Evolutionary conservation across 2,329 filamentous ascomycete genomes (phyloP).

Genomic region (Ophiostoma sp.): DNA sequence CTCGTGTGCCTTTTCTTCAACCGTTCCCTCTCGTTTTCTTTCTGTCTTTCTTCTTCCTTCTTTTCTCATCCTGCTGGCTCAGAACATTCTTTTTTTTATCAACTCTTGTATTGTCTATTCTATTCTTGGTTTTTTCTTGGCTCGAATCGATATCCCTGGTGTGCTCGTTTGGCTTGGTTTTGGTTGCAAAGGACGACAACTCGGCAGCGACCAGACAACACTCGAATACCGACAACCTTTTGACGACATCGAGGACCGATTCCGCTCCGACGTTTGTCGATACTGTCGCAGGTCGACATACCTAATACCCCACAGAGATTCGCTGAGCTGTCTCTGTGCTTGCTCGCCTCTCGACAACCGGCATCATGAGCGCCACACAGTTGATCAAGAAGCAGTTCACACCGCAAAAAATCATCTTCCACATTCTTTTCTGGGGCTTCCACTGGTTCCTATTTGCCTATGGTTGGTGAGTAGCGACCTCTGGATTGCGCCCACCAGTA

Average conservation of each 20-base stretch:
- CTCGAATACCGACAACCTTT: neutral
- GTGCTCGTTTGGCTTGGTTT: slow-evolving; percentile 12
- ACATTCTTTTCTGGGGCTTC: slow-evolving; percentile 72
- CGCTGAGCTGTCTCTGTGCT: too few relatives aligned
- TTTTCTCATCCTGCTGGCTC: slow-evolving; percentile 50
- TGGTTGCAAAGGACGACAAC: neutral
- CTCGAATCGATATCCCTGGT: slow-evolving; percentile 1
- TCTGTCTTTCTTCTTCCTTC: slow-evolving; percentile 34
- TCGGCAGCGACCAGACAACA: neutral
- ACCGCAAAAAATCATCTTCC: slow-evolving; percentile 67
- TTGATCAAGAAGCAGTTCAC: slow-evolving; percentile 61
- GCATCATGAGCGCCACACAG: slow-evolving; percentile 37
- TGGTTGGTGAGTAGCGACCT: slow-evolving; percentile 61
- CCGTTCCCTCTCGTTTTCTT: slow-evolving; percentile 32
- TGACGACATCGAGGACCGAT: slow-evolving; percentile 9
- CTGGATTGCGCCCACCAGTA: slow-evolving; percentile 2
- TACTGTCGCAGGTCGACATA: slow-evolving; percentile 53
- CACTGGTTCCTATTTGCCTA: slow-evolving; percentile 75
- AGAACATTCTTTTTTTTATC: slow-evolving; percentile 39
- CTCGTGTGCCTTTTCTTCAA: slow-evolving; percentile 34
- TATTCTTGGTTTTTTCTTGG: slow-evolving; percentile 34
- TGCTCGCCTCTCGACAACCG: slow-evolving; percentile 28
- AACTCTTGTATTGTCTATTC: neutral
- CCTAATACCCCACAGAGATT: slow-evolving; percentile 28
- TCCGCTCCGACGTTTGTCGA: slow-evolving; percentile 12